Evolutionary conservation across 345 rosid species (phyloP).

Genomic region (Clarkia xantiana): DNA sequence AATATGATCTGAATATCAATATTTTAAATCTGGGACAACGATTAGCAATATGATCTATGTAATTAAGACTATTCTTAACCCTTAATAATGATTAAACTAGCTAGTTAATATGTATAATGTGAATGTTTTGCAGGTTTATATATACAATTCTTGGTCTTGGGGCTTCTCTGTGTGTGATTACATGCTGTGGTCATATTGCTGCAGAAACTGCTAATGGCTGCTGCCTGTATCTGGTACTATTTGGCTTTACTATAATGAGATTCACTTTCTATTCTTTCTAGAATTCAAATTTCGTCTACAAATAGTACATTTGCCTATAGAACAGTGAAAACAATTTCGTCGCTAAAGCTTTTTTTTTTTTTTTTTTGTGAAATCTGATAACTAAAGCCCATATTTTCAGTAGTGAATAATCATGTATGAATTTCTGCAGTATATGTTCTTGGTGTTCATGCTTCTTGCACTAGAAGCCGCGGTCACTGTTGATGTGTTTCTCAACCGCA

Average conservation of each 20-base stretch:
- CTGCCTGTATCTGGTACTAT: slow-evolving; percentile 66
- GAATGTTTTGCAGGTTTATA: slow-evolving; percentile 51
- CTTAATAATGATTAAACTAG: background rate
- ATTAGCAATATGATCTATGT: no score
- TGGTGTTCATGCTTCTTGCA: slow-evolving; percentile 47
- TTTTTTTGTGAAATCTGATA: background rate
- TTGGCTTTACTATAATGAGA: background rate
- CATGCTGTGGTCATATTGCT: slow-evolving; percentile 75
- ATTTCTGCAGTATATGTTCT: slow-evolving; percentile 53
- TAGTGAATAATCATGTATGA: background rate
- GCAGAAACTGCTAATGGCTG: slow-evolving; percentile 75
- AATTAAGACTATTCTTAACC: no score
- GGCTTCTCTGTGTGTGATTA: slow-evolving; percentile 43
- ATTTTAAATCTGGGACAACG: no score
- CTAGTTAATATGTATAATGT: slow-evolving; percentile 1
- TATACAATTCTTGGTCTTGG: slow-evolving; percentile 64
- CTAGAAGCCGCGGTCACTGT: slow-evolving; percentile 67
- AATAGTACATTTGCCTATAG: no score
- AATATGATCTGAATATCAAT: no score
- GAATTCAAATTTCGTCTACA: background rate
- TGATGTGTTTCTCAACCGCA: slow-evolving; percentile 58
- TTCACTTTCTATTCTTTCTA: background rate
- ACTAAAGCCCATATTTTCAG: slow-evolving; percentile 12
- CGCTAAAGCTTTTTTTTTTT: background rate
- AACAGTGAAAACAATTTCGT: no score